Base-by-base conservation (phyloP, 2,329 filamentous ascomycete genomes). In the Aureobasidium uvarum region DNA sequence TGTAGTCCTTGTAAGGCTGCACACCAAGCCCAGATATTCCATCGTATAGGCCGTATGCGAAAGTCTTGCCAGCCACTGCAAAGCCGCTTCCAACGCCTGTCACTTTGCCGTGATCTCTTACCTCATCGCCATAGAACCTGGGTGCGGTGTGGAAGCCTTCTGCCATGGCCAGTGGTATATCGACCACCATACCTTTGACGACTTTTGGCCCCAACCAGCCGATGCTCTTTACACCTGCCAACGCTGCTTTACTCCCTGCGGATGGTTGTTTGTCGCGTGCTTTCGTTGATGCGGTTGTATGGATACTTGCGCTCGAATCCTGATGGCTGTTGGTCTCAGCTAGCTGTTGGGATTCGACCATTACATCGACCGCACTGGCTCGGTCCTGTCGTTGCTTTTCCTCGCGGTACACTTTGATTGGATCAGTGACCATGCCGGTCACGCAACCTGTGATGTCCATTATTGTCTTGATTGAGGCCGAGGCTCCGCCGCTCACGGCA, bases 1-100 rank as follows among this genome's bases (percentile, higher is more conserved):
- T 81, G 2, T 84, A 84, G n/a, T 86, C 90, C 65, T 82, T 82
- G 3, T 88, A 74, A 0, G 91, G 91, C 69, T 93, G 90, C 0
- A 86, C 92, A 13, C 92, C 83, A 1, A 95, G 78, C 0, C 90
- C 91, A 2, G 90, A 85, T 16, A 93, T 84, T 1, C 90, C 91
- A 71, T 93, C 89, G 71, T 86, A 92, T 48, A 93, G 77, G 0
- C 90, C 89, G 66, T 86, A 84, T 0, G 87, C 88, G 66, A 95
- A 88, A 6, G 68, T 66, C 20, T 62, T 67, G 4, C 78, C 77
- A 0, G 88, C 88, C 2, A 86, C 89, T 58, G 81, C 80, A 66
- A 90, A 81, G 2, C 87, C 88, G 0, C 86, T 89, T 48, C 41
- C 55, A 23, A n/a, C 55, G 14, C 55, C 55, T 10, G 55, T 59